phyloP scores from a whole-genome alignment of 1,284 basidiomycete species.

The Irpex sp. region DNA sequence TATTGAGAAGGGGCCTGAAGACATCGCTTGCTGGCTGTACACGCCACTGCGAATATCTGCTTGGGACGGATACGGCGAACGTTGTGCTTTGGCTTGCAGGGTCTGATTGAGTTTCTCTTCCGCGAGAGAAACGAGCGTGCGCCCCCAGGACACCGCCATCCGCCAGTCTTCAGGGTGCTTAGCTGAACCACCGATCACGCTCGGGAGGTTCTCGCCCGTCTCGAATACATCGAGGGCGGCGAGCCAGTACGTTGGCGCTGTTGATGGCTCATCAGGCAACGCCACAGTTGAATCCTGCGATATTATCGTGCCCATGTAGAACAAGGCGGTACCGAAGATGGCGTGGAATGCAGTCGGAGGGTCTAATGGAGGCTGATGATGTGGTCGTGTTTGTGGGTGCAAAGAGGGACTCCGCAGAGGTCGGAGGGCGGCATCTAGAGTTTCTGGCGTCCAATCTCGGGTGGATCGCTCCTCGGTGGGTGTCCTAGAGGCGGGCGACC shows the following conservation, averaged over 20 bases:
- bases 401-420: constrained; percentile 3
- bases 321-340: constrained; percentile 57
- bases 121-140: constrained; percentile 55
- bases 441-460: constrained; percentile 26
- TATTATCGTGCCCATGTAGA: constrained; percentile 57
- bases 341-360: constrained; percentile 61
- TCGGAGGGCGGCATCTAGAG: too few relatives aligned
- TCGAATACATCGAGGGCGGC: constrained; percentile 65
- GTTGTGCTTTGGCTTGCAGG: too few relatives aligned
- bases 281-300: constrained; percentile 45
- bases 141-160: constrained; percentile 64
- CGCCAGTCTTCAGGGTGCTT: constrained; percentile 50
- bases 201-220: constrained; percentile 57
- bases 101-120: constrained; percentile 35
- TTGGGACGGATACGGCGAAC: background rate
- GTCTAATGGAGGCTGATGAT: constrained; percentile 28
- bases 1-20: constrained; percentile 18
- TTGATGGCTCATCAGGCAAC: constrained; percentile 49
- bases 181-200: constrained; percentile 27
- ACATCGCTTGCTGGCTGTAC: background rate
- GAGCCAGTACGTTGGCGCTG: constrained; percentile 54
- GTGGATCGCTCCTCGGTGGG: constrained; percentile 23
- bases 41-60: background rate
- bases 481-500: too few relatives aligned
- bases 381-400: constrained; percentile 21